These are phyloP conservation scores for Elsinoe perseae DNA, from an alignment of 2,329 filamentous ascomycete genomes.

Conservation along the genomic window DNA sequence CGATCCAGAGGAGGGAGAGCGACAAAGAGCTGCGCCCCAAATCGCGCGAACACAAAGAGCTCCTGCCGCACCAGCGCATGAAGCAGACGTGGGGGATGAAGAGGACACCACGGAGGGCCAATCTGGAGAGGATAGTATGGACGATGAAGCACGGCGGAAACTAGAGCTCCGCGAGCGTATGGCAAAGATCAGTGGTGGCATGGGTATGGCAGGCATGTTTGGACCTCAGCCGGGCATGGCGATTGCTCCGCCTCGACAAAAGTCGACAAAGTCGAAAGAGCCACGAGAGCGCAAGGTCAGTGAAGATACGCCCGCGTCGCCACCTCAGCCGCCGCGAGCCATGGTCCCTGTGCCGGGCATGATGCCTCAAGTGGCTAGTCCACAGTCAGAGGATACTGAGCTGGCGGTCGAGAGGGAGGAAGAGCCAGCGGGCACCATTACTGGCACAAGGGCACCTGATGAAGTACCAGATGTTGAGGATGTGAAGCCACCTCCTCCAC, in stretches of 20 bases:
- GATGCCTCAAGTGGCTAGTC: constrained; percentile 52
- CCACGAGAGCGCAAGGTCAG: constrained; percentile 29
- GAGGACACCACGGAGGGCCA: constrained; percentile 39
- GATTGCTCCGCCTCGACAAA: constrained; percentile 48
- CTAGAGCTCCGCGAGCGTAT: constrained; percentile 89
- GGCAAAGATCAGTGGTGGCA: constrained; percentile 97
- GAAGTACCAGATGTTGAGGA: constrained; percentile 52
- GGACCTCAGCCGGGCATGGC: constrained; percentile 62
- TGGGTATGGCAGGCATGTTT: constrained; percentile 95
- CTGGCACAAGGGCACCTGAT: constrained; percentile 36
- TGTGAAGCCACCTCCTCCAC: constrained; percentile 36
- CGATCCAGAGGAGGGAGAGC: constrained; percentile 62
- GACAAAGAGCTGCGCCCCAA: constrained; percentile 19
- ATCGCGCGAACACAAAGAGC: constrained; percentile 35
- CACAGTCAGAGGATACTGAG: constrained; percentile 38
- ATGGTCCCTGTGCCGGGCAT: constrained; percentile 54
- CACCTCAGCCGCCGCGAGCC: constrained; percentile 38
- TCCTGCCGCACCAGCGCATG: constrained; percentile 35
- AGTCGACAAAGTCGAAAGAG: constrained; percentile 31
- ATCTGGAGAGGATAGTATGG: constrained; percentile 70
- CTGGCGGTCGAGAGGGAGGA: constrained; percentile 45
- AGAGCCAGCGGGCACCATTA: constrained; percentile 36
- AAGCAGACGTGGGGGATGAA: constrained; percentile 43
- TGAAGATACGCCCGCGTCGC: constrained; percentile 28
- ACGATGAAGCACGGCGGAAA: constrained; percentile 76